These are phyloP conservation scores for Penicillium sp. DNA, from an alignment of 2,329 filamentous ascomycete species.

Conservation along the genomic window DNA sequence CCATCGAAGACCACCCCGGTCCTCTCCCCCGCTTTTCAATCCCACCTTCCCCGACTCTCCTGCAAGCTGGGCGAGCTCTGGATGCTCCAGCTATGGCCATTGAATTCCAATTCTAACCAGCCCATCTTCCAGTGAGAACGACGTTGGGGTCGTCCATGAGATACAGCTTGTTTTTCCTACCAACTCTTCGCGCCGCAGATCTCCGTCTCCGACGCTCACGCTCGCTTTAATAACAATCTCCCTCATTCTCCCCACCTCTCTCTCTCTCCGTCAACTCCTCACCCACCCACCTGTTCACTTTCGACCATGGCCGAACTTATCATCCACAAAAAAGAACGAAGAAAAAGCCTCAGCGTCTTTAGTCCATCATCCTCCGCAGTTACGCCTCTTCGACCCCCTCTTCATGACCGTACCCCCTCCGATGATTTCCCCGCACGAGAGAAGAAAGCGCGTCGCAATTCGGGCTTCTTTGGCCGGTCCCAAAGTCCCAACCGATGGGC, in stretches of 20 bases:
- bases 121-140: constrained; percentile 33
- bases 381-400: constrained; percentile 27
- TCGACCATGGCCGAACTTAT: constrained; percentile 39
- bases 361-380: constrained; percentile 35
- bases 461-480: constrained; percentile 45
- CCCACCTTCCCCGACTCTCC: constrained; percentile 18
- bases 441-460: constrained; percentile 46
- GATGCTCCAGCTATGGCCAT: background rate
- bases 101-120: constrained; percentile 15
- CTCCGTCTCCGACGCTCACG: constrained; percentile 16
- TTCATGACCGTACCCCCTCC: constrained; percentile 46
- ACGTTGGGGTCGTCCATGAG: constrained; percentile 41
- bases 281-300: constrained; percentile 15
- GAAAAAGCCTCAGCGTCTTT: constrained; percentile 46
- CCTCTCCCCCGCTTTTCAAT: constrained; percentile 31
- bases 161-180: constrained; percentile 28
- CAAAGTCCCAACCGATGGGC: constrained; percentile 38
- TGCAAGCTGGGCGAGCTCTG: constrained; percentile 2
- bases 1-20: constrained; percentile 16
- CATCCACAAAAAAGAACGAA: constrained; percentile 42
- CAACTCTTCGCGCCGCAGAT: constrained; percentile 9
- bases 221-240: constrained; percentile 13
- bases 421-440: constrained; percentile 43
- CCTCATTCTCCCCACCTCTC: background rate
- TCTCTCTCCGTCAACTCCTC: constrained; percentile 11